phyloP scores from a whole-genome alignment of 208 protist species.

The Novymonas esmeraldas region DNA sequence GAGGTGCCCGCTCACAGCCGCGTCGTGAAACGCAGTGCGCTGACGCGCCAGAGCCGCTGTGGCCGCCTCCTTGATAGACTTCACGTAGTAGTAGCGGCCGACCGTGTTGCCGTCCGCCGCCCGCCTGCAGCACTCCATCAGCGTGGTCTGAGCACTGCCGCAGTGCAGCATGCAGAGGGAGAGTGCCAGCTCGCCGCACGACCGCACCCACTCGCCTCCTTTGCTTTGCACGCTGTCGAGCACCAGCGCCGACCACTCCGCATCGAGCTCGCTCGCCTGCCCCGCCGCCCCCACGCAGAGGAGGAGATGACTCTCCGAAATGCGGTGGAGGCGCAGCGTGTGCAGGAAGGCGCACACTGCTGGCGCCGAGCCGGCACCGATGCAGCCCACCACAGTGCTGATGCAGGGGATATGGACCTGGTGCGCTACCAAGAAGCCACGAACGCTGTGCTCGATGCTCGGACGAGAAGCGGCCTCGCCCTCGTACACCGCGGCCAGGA shows the following conservation, averaged over 20 bases:
- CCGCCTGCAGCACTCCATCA: conserved; percentile 27
- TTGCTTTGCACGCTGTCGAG: conserved; percentile 40
- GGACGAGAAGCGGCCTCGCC: conserved; percentile 13
- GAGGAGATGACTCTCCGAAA: conserved; percentile 11
- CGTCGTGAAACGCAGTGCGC: conserved; percentile 37
- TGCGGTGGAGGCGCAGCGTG: conserved; percentile 5
- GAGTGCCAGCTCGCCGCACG: conserved; percentile 38
- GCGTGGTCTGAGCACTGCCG: conserved; percentile 31
- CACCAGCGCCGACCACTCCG: conserved; percentile 30
- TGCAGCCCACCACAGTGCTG: conserved; percentile 21
- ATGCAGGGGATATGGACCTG: conserved; percentile 26
- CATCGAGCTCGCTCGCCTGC: conserved; percentile 20
- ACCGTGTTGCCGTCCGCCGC: conserved; percentile 17
- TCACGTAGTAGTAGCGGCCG: conserved; percentile 51
- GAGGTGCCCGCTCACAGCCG: conserved; percentile 28
- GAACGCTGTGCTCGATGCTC: conserved; percentile 23
- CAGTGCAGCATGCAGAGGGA: conserved; percentile 45
- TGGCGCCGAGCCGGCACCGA: conserved; percentile 7
- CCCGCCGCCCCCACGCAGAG: conserved; percentile 47
- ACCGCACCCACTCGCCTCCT: conserved; percentile 33
- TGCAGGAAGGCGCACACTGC: conserved; percentile 20
- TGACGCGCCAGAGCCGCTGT: conserved; percentile 18
- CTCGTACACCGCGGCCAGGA: conserved; percentile 24
- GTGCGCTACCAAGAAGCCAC: conserved; percentile 15
- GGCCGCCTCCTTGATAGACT: conserved; percentile 40